A percentile compares a stretch with the other conserved stretches of the same genome.
Evolutionary conservation across 2,329 filamentous ascomycete genomes (phyloP).

Genomic region (Fusarium sp.): DNA sequence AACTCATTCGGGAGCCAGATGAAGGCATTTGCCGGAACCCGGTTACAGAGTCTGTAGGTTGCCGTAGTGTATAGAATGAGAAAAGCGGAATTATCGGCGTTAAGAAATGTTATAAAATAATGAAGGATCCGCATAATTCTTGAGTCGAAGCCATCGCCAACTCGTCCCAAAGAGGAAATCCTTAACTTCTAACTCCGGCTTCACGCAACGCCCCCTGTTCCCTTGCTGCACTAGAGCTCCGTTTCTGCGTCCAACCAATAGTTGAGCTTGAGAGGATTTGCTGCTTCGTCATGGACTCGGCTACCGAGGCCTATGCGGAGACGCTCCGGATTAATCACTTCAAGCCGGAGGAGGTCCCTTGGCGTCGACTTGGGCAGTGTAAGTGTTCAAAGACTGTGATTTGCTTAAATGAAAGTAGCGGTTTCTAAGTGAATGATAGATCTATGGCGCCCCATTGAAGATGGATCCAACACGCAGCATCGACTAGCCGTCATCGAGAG

Average conservation of each 20-base stretch:
- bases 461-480: slow-evolving; percentile 38
- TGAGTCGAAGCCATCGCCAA: not conserved
- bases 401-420: not conserved
- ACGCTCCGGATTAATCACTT: slow-evolving; percentile 37
- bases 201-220: not conserved
- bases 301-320: slow-evolving; percentile 28
- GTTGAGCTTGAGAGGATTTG: not conserved
- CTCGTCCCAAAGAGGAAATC: slow-evolving; percentile 21
- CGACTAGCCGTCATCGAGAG: slow-evolving; percentile 36
- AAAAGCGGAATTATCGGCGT: slow-evolving; percentile 29
- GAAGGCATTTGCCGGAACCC: slow-evolving; percentile 22
- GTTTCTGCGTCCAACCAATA: not conserved
- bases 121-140: not conserved
- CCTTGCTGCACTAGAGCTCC: not conserved
- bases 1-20: slow-evolving; percentile 8
- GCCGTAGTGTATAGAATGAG: not conserved
- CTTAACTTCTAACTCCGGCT: slow-evolving; percentile 23
- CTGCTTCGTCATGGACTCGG: slow-evolving; percentile 24
- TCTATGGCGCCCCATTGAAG: slow-evolving; percentile 35
- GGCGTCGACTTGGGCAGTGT: slow-evolving; percentile 39
- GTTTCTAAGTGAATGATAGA: slow-evolving; percentile 3
- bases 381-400: not conserved
- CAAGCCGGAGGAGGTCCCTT: slow-evolving; percentile 36
- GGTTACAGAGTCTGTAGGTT: not conserved
- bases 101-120: slow-evolving; percentile 14